A percentile compares a stretch with the other conserved stretches of the same genome.
phyloP scores from a whole-genome alignment of 2,329 filamentous ascomycete genomes.

The Graphilbum fragrans region DNA sequence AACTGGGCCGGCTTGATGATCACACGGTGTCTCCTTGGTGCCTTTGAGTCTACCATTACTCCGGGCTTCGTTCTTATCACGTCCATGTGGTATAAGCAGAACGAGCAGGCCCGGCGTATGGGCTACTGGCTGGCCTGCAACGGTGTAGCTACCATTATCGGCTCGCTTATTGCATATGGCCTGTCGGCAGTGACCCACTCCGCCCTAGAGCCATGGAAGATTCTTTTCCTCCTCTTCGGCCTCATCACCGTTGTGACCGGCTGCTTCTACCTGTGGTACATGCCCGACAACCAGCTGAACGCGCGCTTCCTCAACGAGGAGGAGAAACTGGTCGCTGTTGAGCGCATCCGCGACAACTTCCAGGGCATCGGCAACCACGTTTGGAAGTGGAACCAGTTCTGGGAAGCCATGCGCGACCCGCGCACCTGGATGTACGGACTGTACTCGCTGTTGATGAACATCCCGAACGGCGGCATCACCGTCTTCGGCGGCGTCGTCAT shows the following conservation, averaged over 20 bases:
- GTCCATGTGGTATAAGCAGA: conserved; percentile 50
- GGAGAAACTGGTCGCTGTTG: conserved; percentile 40
- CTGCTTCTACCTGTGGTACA: conserved; percentile 40
- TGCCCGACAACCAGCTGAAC: conserved; percentile 45
- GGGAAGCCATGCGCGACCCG: conserved; percentile 21
- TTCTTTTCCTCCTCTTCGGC: conserved; percentile 54
- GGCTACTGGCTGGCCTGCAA: conserved; percentile 1
- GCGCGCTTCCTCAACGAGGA: conserved; percentile 35
- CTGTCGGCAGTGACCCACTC: conserved; percentile 39
- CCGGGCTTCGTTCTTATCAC: conserved; percentile 49
- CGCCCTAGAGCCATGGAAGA: conserved; percentile 42
- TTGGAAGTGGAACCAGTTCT: conserved; percentile 30
- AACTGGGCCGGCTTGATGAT: conserved; percentile 34
- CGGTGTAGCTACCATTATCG: conserved; percentile 4
- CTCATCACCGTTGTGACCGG: conserved; percentile 47
- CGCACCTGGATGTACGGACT: conserved; percentile 22
- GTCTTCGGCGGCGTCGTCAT: conserved; percentile 1
- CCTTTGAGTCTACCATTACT: conserved; percentile 43
- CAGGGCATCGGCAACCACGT: conserved; percentile 41
- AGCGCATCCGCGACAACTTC: conserved; percentile 41
- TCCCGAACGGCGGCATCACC: conserved; percentile 3
- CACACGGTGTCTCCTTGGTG: conserved; percentile 44
- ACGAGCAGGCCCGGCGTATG: conserved; percentile 31
- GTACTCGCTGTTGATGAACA: conserved; percentile 1
- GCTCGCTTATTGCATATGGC: conserved; percentile 18